A percentile compares a stretch with the other conserved stretches of the same genome.
Conservation (phyloP, 2,329 filamentous ascomycete species). For the Pseudopyrenochaeta lycopersici region DNA sequence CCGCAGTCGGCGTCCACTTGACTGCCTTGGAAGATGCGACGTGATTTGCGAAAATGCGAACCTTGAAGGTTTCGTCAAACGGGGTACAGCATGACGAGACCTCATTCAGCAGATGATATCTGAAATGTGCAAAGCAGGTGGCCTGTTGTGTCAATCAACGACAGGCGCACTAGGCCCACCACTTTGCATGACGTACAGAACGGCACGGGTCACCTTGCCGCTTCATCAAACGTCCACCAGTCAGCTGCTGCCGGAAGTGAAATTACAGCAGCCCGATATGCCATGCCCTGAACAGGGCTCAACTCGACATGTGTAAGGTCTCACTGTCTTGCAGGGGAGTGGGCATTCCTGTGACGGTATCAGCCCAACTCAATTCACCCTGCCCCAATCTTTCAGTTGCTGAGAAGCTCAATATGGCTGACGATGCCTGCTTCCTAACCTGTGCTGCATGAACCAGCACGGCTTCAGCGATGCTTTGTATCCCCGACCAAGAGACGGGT, state of each 20-base stretch:
- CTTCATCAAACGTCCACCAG: constrained; percentile 21
- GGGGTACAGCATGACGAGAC: constrained; percentile 23
- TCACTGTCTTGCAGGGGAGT: constrained; percentile 17
- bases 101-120: constrained; percentile 7
- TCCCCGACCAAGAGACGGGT: not conserved
- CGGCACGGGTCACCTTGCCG: constrained; percentile 15
- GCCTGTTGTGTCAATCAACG: constrained; percentile 13
- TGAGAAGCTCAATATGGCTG: constrained; percentile 2
- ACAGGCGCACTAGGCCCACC: constrained; percentile 4
- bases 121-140: constrained; percentile 5
- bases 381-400: not conserved
- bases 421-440: constrained; percentile 4
- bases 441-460: not conserved
- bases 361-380: constrained; percentile 12
- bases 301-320: constrained; percentile 25
- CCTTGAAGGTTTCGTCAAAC: constrained; percentile 24
- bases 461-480: not conserved
- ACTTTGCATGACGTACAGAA: constrained; percentile 32
- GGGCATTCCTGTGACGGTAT: constrained; percentile 18
- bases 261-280: constrained; percentile 15
- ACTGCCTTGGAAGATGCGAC: constrained; percentile 10
- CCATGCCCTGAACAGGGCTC: constrained; percentile 16
- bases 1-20: constrained; percentile 12
- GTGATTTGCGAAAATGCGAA: constrained; percentile 21
- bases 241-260: constrained; percentile 20